phyloP scores from a whole-genome alignment of 495 filamentous ascomycete genomes.

The Pyronema omphalodes region DNA sequence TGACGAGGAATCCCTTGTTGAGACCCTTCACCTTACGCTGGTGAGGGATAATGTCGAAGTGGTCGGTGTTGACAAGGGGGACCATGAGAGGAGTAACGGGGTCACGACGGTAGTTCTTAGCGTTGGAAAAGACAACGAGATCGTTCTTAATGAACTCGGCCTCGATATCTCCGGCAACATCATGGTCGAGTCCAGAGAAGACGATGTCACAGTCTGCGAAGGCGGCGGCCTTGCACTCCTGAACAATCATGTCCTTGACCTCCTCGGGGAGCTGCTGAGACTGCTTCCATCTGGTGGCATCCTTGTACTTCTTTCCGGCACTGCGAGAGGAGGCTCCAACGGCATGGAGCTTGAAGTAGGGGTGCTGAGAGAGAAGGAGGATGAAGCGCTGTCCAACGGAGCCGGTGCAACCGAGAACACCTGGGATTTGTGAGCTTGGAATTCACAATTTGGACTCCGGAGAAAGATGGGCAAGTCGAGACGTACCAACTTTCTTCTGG shows the following conservation, averaged over 20 bases:
- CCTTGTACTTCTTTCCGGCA: slow-evolving; percentile 64
- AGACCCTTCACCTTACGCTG: slow-evolving; percentile 48
- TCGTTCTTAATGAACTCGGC: slow-evolving; percentile 61
- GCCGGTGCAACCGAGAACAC: slow-evolving; percentile 55
- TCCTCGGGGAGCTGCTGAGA: slow-evolving; percentile 46
- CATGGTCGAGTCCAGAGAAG: slow-evolving; percentile 71
- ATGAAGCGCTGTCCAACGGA: slow-evolving; percentile 79
- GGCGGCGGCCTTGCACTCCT: slow-evolving; percentile 52
- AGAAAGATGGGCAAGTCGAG: not conserved
- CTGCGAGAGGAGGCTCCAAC: slow-evolving; percentile 65
- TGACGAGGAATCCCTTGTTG: slow-evolving; percentile 63
- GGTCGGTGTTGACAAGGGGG: slow-evolving; percentile 64
- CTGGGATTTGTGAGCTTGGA: slow-evolving; percentile 23
- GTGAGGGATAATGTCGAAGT: slow-evolving; percentile 59
- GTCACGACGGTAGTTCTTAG: slow-evolving; percentile 74
- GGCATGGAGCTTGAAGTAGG: slow-evolving; percentile 53
- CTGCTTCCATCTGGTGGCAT: slow-evolving; percentile 77
- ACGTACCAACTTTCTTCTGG: slow-evolving; percentile 16
- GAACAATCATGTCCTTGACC: slow-evolving; percentile 50
- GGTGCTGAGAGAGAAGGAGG: slow-evolving; percentile 60
- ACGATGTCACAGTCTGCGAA: slow-evolving; percentile 76
- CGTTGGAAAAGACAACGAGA: slow-evolving; percentile 70
- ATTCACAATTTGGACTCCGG: not conserved
- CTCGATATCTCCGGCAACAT: slow-evolving; percentile 68
- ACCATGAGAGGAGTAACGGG: slow-evolving; percentile 71